phyloP scores from a whole-genome alignment of 148 eudicot genomes.

The Pouteria glomerata region DNA sequence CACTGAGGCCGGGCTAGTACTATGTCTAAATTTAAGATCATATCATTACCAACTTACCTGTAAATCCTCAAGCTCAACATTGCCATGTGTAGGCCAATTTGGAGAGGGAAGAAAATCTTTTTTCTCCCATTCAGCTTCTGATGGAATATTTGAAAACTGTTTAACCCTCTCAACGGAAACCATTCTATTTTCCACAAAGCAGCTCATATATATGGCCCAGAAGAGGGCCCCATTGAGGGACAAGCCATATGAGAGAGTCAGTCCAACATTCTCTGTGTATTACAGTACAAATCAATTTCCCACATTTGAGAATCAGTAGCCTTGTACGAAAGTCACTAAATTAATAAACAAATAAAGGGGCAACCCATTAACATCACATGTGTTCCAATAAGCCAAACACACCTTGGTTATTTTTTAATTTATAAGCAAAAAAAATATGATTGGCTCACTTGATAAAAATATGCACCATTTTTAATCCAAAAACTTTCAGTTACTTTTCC shows the following conservation, averaged over 20 bases:
- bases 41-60: constrained; percentile 33
- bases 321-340: not conserved
- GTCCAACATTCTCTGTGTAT: constrained; percentile 74
- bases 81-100: constrained; percentile 74
- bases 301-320: not conserved
- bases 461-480: too few relatives aligned
- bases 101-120: constrained; percentile 58
- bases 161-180: constrained; percentile 95
- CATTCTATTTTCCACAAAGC: constrained; percentile 86
- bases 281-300: constrained; percentile 4
- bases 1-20: not conserved
- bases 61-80: constrained; percentile 60
- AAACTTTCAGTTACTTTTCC: too few relatives aligned
- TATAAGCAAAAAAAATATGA: too few relatives aligned
- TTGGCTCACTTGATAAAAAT: too few relatives aligned
- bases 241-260: constrained; percentile 85
- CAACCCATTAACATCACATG: not conserved
- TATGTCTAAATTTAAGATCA: not conserved
- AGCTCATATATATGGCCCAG: constrained; percentile 64
- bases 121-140: constrained; percentile 81
- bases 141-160: constrained; percentile 67
- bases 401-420: not conserved
- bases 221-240: constrained; percentile 71
- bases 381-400: not conserved
- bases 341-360: not conserved